Conservation (phyloP, 345 rosid genomes). For the Arabidopsis thaliana region DNA sequence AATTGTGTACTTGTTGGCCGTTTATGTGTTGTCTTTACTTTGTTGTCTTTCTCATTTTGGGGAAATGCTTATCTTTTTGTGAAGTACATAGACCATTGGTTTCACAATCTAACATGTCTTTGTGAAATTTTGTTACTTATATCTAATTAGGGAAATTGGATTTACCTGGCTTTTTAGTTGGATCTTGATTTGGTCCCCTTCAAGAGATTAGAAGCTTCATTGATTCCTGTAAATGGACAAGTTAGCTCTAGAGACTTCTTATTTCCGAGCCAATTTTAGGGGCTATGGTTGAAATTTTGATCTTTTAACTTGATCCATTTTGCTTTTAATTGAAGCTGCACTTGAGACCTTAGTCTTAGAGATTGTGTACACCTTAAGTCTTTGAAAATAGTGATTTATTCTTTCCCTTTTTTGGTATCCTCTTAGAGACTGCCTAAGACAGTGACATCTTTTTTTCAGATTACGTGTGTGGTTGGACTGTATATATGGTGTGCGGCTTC, state of each 20-base stretch:
- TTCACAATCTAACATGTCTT: slow-evolving; percentile 24
- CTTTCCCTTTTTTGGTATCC: neutral
- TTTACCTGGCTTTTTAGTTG: slow-evolving; percentile 20
- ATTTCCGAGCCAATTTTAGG: neutral
- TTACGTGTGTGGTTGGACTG: slow-evolving; percentile 71
- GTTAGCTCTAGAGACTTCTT: slow-evolving; percentile 23
- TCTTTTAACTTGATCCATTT: slow-evolving; percentile 22
- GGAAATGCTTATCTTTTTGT: slow-evolving; percentile 17
- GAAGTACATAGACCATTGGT: slow-evolving; percentile 26
- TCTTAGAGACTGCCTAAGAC: neutral
- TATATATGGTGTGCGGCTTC: slow-evolving; percentile 89
- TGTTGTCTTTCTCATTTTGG: slow-evolving; percentile 29
- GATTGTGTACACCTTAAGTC: slow-evolving; percentile 9
- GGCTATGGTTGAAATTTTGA: neutral
- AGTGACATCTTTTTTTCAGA: slow-evolving; percentile 50
- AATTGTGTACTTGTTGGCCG: slow-evolving; percentile 31
- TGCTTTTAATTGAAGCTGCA: neutral
- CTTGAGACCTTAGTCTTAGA: neutral
- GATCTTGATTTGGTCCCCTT: slow-evolving; percentile 30
- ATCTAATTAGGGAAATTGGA: slow-evolving; percentile 35
- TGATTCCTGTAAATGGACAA: slow-evolving; percentile 5
- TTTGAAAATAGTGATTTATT: neutral
- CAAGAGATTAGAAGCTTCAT: neutral
- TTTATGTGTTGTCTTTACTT: slow-evolving; percentile 32
- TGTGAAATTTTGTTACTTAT: neutral